A percentile compares a stretch with the other conserved stretches of the same genome.
Evolutionary conservation across 2,329 filamentous ascomycete genomes (phyloP).

Genomic region (Aspergillus melleus): DNA sequence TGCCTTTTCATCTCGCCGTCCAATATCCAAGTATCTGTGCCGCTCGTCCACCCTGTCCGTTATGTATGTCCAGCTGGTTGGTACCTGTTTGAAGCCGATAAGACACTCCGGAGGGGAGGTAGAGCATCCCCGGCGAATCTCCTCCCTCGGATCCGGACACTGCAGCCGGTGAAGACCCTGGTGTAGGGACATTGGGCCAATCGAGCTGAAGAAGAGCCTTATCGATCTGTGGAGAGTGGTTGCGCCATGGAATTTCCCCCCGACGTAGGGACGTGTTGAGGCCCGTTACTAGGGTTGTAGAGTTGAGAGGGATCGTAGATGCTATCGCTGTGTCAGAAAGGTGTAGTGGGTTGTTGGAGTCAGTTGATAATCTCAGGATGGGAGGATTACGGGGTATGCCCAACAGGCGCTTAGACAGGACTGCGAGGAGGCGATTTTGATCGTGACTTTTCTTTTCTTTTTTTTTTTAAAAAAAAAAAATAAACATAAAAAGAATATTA

Average conservation of each 20-base stretch:
- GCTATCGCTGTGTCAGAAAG: background rate
- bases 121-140: background rate
- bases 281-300: slow-evolving; percentile 1
- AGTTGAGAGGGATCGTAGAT: background rate
- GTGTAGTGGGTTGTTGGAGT: slow-evolving; percentile 1
- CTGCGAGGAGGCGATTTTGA: background rate
- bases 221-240: background rate
- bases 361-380: background rate
- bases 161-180: background rate
- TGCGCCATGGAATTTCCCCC: background rate
- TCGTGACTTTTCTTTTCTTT: background rate
- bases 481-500: too few species aligned
- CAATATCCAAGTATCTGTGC: background rate
- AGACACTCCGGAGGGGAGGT: background rate
- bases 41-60: background rate
- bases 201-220: background rate
- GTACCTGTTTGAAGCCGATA: background rate
- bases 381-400: background rate
- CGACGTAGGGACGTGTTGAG: slow-evolving; percentile 7
- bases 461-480: too few species aligned
- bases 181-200: background rate
- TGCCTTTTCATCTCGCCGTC: background rate
- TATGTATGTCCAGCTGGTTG: background rate
- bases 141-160: background rate
- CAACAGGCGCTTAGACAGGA: background rate